phyloP scores from a whole-genome alignment of 129 eudicot species.

The Artemisia annua region DNA sequence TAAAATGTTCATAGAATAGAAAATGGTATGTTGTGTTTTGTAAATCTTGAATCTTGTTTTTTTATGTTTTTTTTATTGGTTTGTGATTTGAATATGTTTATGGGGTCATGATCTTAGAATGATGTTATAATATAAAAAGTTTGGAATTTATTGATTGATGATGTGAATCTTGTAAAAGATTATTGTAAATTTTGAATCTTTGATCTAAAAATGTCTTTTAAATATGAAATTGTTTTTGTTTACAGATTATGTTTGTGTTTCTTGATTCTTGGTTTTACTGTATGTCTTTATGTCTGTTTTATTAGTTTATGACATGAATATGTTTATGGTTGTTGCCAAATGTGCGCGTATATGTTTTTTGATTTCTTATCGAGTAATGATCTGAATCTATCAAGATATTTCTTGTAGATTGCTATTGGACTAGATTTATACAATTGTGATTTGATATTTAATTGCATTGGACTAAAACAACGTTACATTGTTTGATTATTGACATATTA shows the following conservation, averaged over 20 bases:
- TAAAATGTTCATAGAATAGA: background rate
- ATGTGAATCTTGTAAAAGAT: background rate
- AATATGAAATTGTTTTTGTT: background rate
- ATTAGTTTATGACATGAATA: background rate
- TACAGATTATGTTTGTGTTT: background rate
- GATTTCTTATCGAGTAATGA: background rate
- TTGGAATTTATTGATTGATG: background rate
- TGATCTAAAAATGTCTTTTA: background rate
- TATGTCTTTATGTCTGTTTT: background rate
- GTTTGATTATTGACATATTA: background rate
- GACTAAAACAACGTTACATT: background rate
- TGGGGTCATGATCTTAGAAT: background rate
- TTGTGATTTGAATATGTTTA: background rate
- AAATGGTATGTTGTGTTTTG: background rate
- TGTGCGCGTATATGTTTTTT: background rate
- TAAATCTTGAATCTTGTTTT: background rate
- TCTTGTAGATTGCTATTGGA: constrained; percentile 6
- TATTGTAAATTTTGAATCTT: background rate
- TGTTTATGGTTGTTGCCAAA: constrained; percentile 5
- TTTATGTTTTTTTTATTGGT: background rate
- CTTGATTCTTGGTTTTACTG: background rate
- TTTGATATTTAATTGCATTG: background rate
- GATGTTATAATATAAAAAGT: background rate
- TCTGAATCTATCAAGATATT: constrained; percentile 6
- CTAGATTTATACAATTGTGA: background rate